Evolutionary conservation across 78 protist genomes (phyloP), one percentile per base, ranked within the genome.

Genomic region (Pelomyxa schiedti): DNA sequence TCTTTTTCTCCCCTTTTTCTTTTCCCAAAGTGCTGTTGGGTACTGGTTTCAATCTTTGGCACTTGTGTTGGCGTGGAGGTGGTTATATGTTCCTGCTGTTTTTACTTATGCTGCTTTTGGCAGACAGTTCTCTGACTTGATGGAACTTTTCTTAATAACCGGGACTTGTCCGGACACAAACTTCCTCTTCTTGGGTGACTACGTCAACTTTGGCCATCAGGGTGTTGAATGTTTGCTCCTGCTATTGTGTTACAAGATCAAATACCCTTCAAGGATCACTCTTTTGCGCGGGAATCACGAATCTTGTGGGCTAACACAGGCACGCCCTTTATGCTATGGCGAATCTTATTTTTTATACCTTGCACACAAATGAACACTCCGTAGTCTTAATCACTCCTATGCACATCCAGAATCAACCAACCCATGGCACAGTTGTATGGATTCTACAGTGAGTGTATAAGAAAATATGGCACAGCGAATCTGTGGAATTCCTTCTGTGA

Each of bases 211-310:
- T 66, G 79, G 88, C 24, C 65, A 75, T 47, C 79, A 76, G 26
- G 67, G 79, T 39, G 88, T 83, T 22, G 88, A 83, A 52, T 78
- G 84, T 3, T 75, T 83, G 22, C 42, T 78, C 0, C 35, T 83
- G 4, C 79, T 83, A 22, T 43, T 81, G 42, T 83, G 88, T 73
- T 75, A 77, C 38, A 71, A 73, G 32, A 69, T 83, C 32, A 53
- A 77, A 66, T 83, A 77, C 65, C 88, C 88, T 63, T 75, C 79
- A 24, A 71, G 96, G 6, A 47, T 96, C 30, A 83, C 92, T 24
- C 22, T 96, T 6, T 73, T 94, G 53, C 88, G 99, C 8, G 99
- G 99, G 36, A 94, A 95, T 74, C 99, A 96, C 82, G 99, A 96
- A 72, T 68, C 93, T 8, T 69, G 98, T 35, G 94, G 89, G 29